Evolutionary conservation across 1,284 basidiomycete species (phyloP).

Genomic region (Ganoderma lucidum): DNA sequence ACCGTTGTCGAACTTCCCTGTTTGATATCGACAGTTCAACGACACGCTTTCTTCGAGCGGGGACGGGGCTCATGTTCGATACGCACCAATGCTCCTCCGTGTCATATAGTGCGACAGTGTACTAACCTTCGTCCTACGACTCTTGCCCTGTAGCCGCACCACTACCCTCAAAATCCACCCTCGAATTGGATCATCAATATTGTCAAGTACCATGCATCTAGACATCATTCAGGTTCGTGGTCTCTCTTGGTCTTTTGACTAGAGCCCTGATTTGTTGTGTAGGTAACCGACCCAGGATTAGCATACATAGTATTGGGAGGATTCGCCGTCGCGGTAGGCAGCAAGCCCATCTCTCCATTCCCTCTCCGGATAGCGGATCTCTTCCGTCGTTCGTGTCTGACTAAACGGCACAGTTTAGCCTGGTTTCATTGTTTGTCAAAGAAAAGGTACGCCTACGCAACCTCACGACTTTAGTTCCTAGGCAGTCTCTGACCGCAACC

Average conservation of each 20-base stretch:
- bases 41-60: not conserved
- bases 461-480: not conserved
- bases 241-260: not conserved
- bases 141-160: too few relatives aligned
- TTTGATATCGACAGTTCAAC: not conserved
- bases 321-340: conserved; percentile 72
- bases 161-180: too few relatives aligned
- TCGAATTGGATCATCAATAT: not conserved
- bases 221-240: not conserved
- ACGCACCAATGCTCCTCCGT: not conserved
- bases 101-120: not conserved
- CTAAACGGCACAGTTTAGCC: conserved; percentile 66
- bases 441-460: conserved; percentile 61
- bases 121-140: not conserved
- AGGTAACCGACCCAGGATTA: conserved; percentile 60
- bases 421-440: conserved; percentile 83
- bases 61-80: not conserved
- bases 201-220: not conserved
- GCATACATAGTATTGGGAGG: conserved; percentile 82
- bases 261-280: not conserved
- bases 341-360: not conserved
- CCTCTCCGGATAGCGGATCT: not conserved
- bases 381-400: conserved; percentile 10
- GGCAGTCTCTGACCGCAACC: not conserved
- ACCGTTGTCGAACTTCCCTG: not conserved